A percentile compares a stretch with the other conserved stretches of the same genome.
These are phyloP conservation scores for Hypoxylon lenormandii DNA, from an alignment of 495 filamentous ascomycete species.

Conservation along the genomic window DNA sequence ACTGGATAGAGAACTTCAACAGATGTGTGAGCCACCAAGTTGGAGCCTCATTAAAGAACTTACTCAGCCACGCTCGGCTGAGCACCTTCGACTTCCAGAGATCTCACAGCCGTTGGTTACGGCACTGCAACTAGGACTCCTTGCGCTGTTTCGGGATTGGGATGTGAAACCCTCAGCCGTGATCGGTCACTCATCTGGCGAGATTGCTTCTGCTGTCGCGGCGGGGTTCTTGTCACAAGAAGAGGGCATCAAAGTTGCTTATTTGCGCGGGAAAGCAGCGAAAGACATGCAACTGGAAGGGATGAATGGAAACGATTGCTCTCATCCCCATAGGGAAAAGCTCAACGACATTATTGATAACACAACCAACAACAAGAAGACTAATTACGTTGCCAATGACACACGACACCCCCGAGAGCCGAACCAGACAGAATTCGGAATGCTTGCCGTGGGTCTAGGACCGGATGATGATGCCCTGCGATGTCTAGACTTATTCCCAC, in stretches of 20 bases:
- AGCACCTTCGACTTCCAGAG: constrained; percentile 38
- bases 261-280: constrained; percentile 47
- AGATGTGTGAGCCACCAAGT: constrained; percentile 2
- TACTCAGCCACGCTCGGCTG: constrained; percentile 34
- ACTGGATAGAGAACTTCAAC: constrained; percentile 15
- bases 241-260: constrained; percentile 48
- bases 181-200: constrained; percentile 56
- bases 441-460: constrained; percentile 6
- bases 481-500: constrained; percentile 28
- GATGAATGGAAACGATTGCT: no score
- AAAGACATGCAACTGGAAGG: constrained; percentile 7
- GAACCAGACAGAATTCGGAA: no score
- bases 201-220: constrained; percentile 57
- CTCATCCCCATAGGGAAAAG: no score
- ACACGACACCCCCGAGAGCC: no score
- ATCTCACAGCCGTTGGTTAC: constrained; percentile 58
- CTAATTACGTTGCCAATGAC: no score
- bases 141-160: constrained; percentile 60
- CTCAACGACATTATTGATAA: no score
- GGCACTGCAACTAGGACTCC: constrained; percentile 60
- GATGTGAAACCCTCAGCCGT: constrained; percentile 54
- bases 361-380: no score
- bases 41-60: constrained; percentile 42
- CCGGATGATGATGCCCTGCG: background rate
- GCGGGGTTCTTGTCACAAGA: constrained; percentile 33